Evolutionary conservation across 495 filamentous ascomycete genomes (phyloP), one percentile per base, ranked within the genome.

Genomic region (Aspergillus baeticus): DNA sequence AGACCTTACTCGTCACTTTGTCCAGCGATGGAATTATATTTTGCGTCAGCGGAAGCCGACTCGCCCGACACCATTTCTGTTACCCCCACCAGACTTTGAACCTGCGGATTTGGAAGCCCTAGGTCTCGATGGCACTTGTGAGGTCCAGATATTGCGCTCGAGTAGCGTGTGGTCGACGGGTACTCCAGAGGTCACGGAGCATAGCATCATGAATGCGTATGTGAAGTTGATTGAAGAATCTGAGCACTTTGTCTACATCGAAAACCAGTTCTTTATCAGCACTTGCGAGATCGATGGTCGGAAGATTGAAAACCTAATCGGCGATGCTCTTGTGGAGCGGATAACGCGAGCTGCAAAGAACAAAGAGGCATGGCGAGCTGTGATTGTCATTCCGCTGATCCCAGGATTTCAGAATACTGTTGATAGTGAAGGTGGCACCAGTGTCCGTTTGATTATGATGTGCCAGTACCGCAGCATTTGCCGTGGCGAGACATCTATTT

Each of bases 11-110:
- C 83, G 94, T 14, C 94, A 98, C 71, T 99, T 99, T 64, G 92
- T 98, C n/a, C 94, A 99, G 71, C 80, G 94, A 58, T 99, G 94
- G 94, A 98, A 99, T 65, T 99, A 96, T 58, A 87, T 99, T 43
- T 81, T 97, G 39, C 92, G 94, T 13, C 91, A 95, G 44, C 85
- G 94, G 31, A 96, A 95, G 60, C 93, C 95, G 29, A 96, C 92
- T 3, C 83, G 94, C 44, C 94, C 94, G 6, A 97, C 93, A 0
- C 94, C 94, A 2, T 94, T 97, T 64, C 72, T 99, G 20, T 78
- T 99, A 15, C 94, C 94, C 4, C 92, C 94, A 2, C 92, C 95
- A 3, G 95, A 99, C 64, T 96, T 90, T 63, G 88, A 87, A 52
- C 78, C 81, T 2, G 87, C 85, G 10, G 94, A 99, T 59, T 78